Evolutionary conservation across 2,329 filamentous ascomycete genomes (phyloP).

Genomic region (Diplocarpon mali): DNA sequence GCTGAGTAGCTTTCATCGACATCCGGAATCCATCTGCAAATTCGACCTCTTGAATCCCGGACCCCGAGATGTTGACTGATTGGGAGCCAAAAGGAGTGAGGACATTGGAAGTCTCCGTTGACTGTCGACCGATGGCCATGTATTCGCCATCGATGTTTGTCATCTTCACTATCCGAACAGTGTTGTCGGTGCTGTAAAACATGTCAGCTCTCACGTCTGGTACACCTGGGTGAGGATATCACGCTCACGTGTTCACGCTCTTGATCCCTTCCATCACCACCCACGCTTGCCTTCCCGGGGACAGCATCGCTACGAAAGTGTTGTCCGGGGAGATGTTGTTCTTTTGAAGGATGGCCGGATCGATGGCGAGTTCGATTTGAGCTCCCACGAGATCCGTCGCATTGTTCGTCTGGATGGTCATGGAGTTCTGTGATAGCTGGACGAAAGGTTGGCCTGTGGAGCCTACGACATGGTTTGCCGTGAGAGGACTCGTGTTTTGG

Average conservation of each 20-base stretch:
- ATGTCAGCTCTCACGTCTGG: neutral
- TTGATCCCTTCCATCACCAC: constrained; percentile 13
- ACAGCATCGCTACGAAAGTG: constrained; percentile 12
- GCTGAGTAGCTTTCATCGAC: constrained; percentile 9
- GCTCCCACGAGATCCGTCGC: constrained; percentile 13
- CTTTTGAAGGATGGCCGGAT: constrained; percentile 8
- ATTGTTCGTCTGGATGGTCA: constrained; percentile 13
- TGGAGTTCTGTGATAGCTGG: constrained; percentile 10
- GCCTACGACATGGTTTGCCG: constrained; percentile 12
- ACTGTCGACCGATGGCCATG: constrained; percentile 11
- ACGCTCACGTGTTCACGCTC: constrained; percentile 13
- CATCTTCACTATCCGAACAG: constrained; percentile 12
- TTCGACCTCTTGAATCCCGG: constrained; percentile 14
- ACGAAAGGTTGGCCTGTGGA: constrained; percentile 14
- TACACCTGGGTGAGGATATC: neutral
- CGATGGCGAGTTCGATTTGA: constrained; percentile 12
- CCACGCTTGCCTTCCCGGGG: constrained; percentile 13
- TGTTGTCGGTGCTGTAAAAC: constrained; percentile 7
- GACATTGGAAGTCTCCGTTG: constrained; percentile 10
- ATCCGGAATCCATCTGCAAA: constrained; percentile 14
- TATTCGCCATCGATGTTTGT: constrained; percentile 12
- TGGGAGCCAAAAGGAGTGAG: constrained; percentile 7
- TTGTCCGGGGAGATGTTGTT: constrained; percentile 9
- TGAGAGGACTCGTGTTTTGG: constrained; percentile 8
- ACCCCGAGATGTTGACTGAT: constrained; percentile 11